Evolutionary conservation across 352 stramenopile genomes (phyloP).

Genomic region (Pilasporangium apinafurcum): DNA sequence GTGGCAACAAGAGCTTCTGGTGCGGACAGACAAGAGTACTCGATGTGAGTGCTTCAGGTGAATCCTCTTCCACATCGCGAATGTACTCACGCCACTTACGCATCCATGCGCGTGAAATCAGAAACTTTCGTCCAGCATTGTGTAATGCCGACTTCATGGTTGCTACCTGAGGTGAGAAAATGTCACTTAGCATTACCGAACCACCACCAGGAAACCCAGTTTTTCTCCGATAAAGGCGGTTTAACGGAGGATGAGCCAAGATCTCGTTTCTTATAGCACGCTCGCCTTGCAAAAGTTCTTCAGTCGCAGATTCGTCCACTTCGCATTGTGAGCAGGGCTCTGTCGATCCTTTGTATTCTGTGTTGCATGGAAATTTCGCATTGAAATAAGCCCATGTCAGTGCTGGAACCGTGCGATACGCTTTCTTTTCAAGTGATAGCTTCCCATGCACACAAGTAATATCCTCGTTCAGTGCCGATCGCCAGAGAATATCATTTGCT

Average conservation of each 20-base stretch:
- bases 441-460: conserved; percentile 68
- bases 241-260: conserved; percentile 37
- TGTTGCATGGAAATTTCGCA: conserved; percentile 36
- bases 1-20: conserved; percentile 44
- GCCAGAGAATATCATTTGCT: conserved; percentile 18
- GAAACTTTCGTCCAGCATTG: conserved; percentile 23
- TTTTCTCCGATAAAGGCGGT: conserved; percentile 45
- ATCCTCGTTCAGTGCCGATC: conserved; percentile 55
- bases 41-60: conserved; percentile 20
- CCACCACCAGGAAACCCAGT: conserved; percentile 9
- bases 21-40: conserved; percentile 43
- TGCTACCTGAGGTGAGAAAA: conserved; percentile 30
- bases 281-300: conserved; percentile 47
- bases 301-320: conserved; percentile 34
- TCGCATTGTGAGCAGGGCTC: conserved; percentile 48
- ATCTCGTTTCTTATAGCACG: conserved; percentile 52
- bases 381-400: conserved; percentile 63
- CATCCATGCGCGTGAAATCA: conserved; percentile 57
- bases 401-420: conserved; percentile 40
- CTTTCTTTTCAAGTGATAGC: conserved; percentile 58
- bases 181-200: conserved; percentile 29
- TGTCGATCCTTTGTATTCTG: conserved; percentile 23
- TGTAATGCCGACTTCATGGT: conserved; percentile 13
- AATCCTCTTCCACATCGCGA: conserved; percentile 44
- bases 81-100: conserved; percentile 65